Evolutionary conservation across 495 filamentous ascomycete species (phyloP).

Genomic region (Cudoniella acicularis): DNA sequence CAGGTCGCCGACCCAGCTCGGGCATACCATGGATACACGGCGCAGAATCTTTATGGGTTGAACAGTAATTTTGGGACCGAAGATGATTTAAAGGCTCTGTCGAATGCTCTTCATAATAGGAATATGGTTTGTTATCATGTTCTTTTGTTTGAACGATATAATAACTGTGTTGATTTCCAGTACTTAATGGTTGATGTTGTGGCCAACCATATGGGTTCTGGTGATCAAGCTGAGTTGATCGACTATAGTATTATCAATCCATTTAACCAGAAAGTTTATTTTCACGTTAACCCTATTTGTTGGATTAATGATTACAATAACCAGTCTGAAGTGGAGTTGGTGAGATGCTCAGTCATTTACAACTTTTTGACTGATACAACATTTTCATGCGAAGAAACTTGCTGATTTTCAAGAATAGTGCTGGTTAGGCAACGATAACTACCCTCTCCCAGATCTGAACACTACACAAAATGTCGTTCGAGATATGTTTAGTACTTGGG

Average conservation of each 20-base stretch:
- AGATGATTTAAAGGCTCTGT: conserved; percentile 59
- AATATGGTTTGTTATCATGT: conserved; percentile 51
- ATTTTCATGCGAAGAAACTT: too few relatives aligned
- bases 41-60: conserved; percentile 58
- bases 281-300: conserved; percentile 55
- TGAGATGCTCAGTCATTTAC: too few relatives aligned
- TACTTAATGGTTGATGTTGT: conserved; percentile 17
- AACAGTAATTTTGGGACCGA: conserved; percentile 63
- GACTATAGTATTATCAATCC: conserved; percentile 3
- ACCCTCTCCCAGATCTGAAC: conserved; percentile 63
- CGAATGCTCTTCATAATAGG: conserved; percentile 52
- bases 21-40: conserved; percentile 74
- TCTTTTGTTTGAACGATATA: too few relatives aligned
- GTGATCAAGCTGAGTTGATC: neutral
- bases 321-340: conserved; percentile 18
- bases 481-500: conserved; percentile 61
- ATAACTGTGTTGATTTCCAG: too few relatives aligned
- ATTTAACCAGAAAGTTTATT: conserved; percentile 42
- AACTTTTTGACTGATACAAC: too few relatives aligned
- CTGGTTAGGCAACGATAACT: conserved; percentile 60
- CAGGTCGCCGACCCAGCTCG: conserved; percentile 38
- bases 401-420: conserved; percentile 33
- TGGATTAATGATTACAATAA: conserved; percentile 56
- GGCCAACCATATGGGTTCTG: conserved; percentile 10
- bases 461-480: conserved; percentile 55